Conservation (phyloP, 2,329 filamentous ascomycete species). For the Monosporascus sp. region DNA sequence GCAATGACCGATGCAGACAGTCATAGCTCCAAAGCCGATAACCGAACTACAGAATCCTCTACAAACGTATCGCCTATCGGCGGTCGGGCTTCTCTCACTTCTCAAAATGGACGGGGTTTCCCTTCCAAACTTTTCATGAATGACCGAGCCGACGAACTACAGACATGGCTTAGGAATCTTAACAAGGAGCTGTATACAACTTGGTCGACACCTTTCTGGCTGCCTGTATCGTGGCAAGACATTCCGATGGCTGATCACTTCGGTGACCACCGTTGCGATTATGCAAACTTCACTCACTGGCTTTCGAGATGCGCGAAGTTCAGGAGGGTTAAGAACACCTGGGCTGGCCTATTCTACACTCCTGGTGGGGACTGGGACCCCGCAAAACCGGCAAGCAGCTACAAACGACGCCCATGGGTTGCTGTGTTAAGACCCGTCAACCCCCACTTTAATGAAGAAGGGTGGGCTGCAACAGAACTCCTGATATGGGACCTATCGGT, state of each 20-base stretch:
- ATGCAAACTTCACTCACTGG: slow-evolving; percentile 32
- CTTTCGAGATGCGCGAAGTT: slow-evolving; percentile 16
- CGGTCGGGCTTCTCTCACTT: slow-evolving; percentile 1
- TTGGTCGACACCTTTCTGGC: slow-evolving; percentile 28
- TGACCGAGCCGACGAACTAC: slow-evolving; percentile 13
- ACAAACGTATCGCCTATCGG: not conserved
- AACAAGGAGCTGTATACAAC: not conserved
- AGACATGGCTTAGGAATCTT: slow-evolving; percentile 10
- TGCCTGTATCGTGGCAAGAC: slow-evolving; percentile 37
- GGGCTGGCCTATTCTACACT: slow-evolving; percentile 46
- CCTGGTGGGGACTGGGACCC: slow-evolving; percentile 32
- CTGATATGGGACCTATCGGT: slow-evolving; percentile 47
- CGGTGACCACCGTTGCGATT: slow-evolving; percentile 18
- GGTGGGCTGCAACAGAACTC: slow-evolving; percentile 36
- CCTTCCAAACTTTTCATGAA: slow-evolving; percentile 7
- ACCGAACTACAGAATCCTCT: not conserved
- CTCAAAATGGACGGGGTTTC: slow-evolving; percentile 1
- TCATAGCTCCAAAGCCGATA: not conserved
- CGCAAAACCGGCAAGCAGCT: slow-evolving; percentile 11
- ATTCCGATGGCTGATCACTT: slow-evolving; percentile 33
- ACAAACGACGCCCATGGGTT: slow-evolving; percentile 44
- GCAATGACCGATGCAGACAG: not conserved
- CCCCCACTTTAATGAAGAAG: slow-evolving; percentile 20
- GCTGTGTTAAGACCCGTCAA: slow-evolving; percentile 40
- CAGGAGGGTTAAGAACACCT: slow-evolving; percentile 26